Evolutionary conservation across 2,329 filamentous ascomycete species (phyloP), one percentile per base, ranked within the genome.

Genomic region (Pochonia chlamydosporia): DNA sequence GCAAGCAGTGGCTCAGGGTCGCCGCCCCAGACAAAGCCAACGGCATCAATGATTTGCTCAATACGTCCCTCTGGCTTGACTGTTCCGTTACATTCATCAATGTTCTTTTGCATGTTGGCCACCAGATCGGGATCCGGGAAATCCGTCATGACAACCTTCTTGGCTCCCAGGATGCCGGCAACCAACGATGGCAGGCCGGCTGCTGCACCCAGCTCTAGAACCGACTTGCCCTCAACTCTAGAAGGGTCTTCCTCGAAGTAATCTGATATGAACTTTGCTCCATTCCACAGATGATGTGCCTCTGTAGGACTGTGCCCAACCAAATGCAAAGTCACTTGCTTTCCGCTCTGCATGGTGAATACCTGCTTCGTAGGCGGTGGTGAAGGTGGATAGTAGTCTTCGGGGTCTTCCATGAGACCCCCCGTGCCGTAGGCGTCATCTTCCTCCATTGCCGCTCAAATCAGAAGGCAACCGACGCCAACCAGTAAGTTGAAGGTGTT

Each of bases 221-320:
- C 79, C n/a, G 82, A 82, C 61, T 81, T 84, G 53, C 68, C 75
- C 13, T 68, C 60, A n/a, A 95, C 75, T 4, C 88, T 74, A 8
- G 65, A 59, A n/a, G 82, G 76, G 53, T 82, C 73, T 36, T 78
- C 70, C 67, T 96, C 89, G 49, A 96, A 81, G 67, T 90, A 90
- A 55, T 82, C 74, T 14, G 90, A 81, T 42, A 92, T 78, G 33
- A 88, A 81, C 52, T 87, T 85, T 50, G 85, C 85, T 51, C 89
- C 91, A 65, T 96, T 95, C 92, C 92, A 97, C 25, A 96, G 78
- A 54, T 87, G 78, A 66, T 96, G 89, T 14, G 89, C 91, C 80
- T 95, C 95, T 13, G 95, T 79, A 21, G 90, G 88, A 71, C 87
- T 92, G 66, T 88, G 84, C 50, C 91, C 91, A 39, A 96, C 88